Base-by-base conservation (phyloP, 1,284 basidiomycete species). In the Fomitopsis betulina region DNA sequence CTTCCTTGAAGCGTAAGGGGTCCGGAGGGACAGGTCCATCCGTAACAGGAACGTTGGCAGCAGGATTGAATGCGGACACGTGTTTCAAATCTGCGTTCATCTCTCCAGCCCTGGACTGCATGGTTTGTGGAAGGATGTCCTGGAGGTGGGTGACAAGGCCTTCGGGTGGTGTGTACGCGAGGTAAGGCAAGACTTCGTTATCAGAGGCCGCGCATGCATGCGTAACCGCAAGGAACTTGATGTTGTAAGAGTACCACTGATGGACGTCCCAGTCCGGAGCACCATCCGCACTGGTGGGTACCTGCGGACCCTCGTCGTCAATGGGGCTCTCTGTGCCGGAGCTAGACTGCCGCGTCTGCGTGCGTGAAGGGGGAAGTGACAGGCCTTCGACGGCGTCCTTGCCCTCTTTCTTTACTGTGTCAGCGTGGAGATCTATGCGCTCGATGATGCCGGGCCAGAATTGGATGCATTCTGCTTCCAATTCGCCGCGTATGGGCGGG, bases 371-470 rank as follows among this genome's bases (percentile, higher is more conserved):
- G n/a, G 21, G 10, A 43, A 7, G 35, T 9, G 35, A 37, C 35
- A 19, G 13, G 4, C 27, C 21, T 9, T 43, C 21, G 9, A 23
- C 21, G 3, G 19, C 39, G 17, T 13, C 25, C 23, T 43, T 13
- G 21, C 23, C 23, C 12, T 43, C 42, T 23, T 43, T 13, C 12
- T 21, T 62, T 27, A 68, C 60, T 2, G 70, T 61, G 49, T 68
- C 68, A 25, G 67, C 37, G 65, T 81, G 84, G 57, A 87, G 70
- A 51, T 76, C 78, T 8, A 76, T 69, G 58, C 88, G 82, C 19
- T 86, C 79, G 10, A 92, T 79, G 19, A 91, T 66, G 2, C 79
- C 87, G 1, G 90, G 90, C 90, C 90, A 93, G 62, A 84, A 85
- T 25, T 71, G 65, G 62, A 93, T 87, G 19, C 66, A 65, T 51